phyloP scores from a whole-genome alignment of 1,139 yeast species.

The Lodderomyces metapsilosis region DNA sequence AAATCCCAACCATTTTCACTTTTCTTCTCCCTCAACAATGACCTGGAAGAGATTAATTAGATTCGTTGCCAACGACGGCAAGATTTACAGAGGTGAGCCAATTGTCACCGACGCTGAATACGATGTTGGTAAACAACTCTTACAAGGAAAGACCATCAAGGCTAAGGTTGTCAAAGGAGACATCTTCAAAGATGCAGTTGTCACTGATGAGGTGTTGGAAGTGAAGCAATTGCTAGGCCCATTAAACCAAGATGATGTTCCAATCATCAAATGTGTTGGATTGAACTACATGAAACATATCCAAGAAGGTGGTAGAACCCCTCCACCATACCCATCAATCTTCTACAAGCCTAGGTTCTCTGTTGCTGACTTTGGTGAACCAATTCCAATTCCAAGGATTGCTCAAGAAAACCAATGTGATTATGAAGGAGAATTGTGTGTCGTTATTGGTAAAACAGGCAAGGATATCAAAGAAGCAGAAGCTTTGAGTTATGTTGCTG shows the following conservation, averaged over 20 bases:
- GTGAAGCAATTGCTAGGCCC: neutral
- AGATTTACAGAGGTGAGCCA: slow-evolving; percentile 1
- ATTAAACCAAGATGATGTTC: neutral
- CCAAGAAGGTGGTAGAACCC: slow-evolving; percentile 1
- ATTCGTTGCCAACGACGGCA: slow-evolving; percentile 1
- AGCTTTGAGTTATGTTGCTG: neutral
- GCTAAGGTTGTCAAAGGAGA: neutral
- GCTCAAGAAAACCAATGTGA: slow-evolving; percentile 1
- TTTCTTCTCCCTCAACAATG: neutral
- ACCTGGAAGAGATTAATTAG: slow-evolving; percentile 1
- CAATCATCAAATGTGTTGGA: neutral
- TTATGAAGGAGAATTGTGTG: slow-evolving; percentile 1
- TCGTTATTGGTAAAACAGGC: neutral
- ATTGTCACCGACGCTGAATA: slow-evolving; percentile 1
- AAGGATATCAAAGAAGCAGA: slow-evolving; percentile 1
- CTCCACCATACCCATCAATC: neutral
- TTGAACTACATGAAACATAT: slow-evolving; percentile 1
- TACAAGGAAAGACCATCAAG: neutral
- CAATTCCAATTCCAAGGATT: slow-evolving; percentile 1
- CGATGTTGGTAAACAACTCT: neutral
- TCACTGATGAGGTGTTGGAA: neutral
- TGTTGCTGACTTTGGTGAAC: slow-evolving; percentile 1
- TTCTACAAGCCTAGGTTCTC: neutral
- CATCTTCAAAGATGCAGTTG: neutral
- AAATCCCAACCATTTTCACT: too few relatives aligned